These are phyloP conservation scores for Trametopsis cervina DNA, from an alignment of 768 basidiomycete genomes.

Conservation along the genomic window DNA sequence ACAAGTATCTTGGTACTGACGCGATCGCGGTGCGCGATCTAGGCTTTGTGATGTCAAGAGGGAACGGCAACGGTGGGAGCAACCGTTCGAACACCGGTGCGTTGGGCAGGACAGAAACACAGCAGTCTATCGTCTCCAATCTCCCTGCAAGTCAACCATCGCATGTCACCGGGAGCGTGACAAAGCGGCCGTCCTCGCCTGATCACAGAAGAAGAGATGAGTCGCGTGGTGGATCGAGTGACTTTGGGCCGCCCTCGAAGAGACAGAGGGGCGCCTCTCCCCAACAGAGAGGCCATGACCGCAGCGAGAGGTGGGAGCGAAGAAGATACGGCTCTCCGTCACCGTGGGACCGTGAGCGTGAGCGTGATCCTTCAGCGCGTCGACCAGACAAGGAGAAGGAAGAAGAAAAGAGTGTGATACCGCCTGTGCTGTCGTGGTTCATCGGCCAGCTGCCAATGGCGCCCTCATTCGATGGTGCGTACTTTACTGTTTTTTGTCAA, in stretches of 20 bases:
- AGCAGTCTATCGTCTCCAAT: constrained; percentile 24
- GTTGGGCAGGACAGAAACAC: constrained; percentile 30
- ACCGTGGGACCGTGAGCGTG: constrained; percentile 39
- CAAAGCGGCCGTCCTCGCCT: constrained; percentile 26
- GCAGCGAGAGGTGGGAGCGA: constrained; percentile 31
- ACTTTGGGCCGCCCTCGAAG: constrained; percentile 35
- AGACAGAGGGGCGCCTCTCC: constrained; percentile 42
- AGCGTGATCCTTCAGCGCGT: constrained; percentile 34
- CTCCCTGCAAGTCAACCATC: constrained; percentile 11
- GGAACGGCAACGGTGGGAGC: constrained; percentile 19
- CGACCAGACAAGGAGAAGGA: constrained; percentile 33
- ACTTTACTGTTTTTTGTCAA: constrained; percentile 4
- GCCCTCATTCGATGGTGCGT: constrained; percentile 77
- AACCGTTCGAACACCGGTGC: constrained; percentile 16
- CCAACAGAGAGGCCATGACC: constrained; percentile 37
- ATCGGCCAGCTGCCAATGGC: constrained; percentile 71
- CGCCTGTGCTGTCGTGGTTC: constrained; percentile 72
- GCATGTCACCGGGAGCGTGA: constrained; percentile 3
- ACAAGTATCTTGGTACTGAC: constrained; percentile 77
- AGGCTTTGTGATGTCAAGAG: constrained; percentile 56
- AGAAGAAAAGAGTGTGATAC: constrained; percentile 39
- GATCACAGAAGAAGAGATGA: constrained; percentile 39
- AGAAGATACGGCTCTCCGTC: constrained; percentile 37
- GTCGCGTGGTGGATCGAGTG: constrained; percentile 22
- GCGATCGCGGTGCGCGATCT: constrained; percentile 86